Evolutionary conservation across 2,329 filamentous ascomycete species (phyloP).

Genomic region (Purpureocillium lavendulum): DNA sequence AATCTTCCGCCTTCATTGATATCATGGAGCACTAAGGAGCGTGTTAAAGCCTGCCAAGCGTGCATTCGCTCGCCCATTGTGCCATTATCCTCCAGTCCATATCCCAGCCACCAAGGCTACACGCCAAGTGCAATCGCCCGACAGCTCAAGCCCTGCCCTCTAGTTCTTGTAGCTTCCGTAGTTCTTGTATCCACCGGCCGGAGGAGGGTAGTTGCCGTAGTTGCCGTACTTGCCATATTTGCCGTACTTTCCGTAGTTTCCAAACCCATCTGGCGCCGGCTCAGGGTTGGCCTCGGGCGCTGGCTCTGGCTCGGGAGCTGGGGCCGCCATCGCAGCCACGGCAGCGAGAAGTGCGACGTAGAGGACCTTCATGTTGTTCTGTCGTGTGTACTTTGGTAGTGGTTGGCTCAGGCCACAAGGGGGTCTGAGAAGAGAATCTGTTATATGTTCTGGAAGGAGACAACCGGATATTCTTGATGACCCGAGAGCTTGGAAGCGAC

Average conservation of each 20-base stretch:
- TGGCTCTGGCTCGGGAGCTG: constrained; percentile 13
- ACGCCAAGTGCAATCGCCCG: too few species aligned
- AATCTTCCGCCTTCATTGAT: too few species aligned
- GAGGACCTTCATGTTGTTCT: constrained; percentile 20
- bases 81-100: too few species aligned
- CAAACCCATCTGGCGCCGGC: constrained; percentile 1
- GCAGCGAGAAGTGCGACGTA: constrained; percentile 14
- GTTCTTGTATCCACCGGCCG: neutral
- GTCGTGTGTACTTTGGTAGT: neutral
- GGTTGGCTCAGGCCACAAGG: neutral
- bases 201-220: constrained; percentile 2
- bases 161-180: constrained; percentile 2
- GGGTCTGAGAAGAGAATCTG: too few species aligned
- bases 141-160: too few species aligned
- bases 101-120: too few species aligned
- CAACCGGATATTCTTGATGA: too few species aligned
- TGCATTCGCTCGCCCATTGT: too few species aligned
- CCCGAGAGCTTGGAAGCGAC: too few species aligned
- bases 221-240: constrained; percentile 1
- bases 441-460: too few species aligned
- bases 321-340: constrained; percentile 14
- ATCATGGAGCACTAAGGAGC: too few species aligned
- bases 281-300: constrained; percentile 2
- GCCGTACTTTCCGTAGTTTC: constrained; percentile 5
- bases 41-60: too few species aligned